A percentile compares a stretch with the other conserved stretches of the same genome.
phyloP scores from a whole-genome alignment of 176 grass and related monocot species.

The Oryza punctata region DNA sequence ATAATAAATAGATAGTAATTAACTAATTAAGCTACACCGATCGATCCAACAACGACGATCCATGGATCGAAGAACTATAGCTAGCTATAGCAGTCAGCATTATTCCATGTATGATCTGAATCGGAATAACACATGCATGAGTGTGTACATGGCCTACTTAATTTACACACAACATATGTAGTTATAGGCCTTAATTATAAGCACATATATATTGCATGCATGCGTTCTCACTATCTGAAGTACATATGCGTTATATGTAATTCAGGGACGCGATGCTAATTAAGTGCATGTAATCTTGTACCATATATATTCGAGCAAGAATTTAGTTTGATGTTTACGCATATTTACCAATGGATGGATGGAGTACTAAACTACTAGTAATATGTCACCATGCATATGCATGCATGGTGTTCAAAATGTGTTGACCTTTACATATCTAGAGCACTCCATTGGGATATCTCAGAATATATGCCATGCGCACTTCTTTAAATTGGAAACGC shows the following conservation, averaged over 20 bases:
- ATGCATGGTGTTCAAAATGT: background rate
- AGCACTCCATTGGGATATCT: background rate
- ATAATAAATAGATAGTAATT: background rate
- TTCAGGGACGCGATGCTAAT: background rate
- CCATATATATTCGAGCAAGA: background rate
- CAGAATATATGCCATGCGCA: constrained; percentile 20
- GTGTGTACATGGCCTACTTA: background rate
- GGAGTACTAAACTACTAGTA: too few species aligned
- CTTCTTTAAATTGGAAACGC: background rate
- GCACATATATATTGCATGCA: background rate
- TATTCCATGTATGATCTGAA: background rate
- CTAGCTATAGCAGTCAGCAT: background rate
- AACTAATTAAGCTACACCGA: background rate
- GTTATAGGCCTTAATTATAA: background rate
- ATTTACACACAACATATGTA: background rate
- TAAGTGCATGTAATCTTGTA: background rate
- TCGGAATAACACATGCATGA: constrained; percentile 31
- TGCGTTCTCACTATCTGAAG: background rate
- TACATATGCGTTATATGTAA: background rate
- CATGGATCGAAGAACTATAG: background rate
- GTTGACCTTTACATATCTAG: too few species aligned
- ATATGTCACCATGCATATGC: too few species aligned
- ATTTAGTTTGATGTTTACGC: too few species aligned
- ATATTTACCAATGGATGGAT: too few species aligned
- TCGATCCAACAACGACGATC: background rate